These are phyloP conservation scores for Vigna radiata DNA, from an alignment of 306 rosid genomes.

Conservation along the genomic window DNA sequence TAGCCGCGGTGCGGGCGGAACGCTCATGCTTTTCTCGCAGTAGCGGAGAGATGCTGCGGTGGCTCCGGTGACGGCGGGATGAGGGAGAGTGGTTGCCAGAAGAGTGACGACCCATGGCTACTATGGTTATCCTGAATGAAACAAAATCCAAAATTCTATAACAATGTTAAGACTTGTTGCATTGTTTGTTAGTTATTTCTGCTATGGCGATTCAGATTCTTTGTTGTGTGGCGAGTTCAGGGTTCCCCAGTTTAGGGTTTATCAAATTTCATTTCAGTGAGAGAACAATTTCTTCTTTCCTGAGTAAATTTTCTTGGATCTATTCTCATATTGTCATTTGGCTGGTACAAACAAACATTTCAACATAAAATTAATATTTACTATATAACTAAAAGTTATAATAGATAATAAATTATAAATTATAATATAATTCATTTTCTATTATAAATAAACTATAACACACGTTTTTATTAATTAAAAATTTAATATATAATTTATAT, in stretches of 20 bases:
- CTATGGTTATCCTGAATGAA: neutral
- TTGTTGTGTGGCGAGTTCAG: neutral
- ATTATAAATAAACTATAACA: too few relatives aligned
- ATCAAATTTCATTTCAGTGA: neutral
- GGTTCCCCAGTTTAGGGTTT: slow-evolving; percentile 24
- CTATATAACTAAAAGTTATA: too few relatives aligned
- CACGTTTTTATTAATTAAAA: too few relatives aligned
- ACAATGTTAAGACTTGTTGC: neutral
- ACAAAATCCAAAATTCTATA: neutral
- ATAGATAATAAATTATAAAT: too few relatives aligned
- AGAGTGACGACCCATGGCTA: slow-evolving; percentile 50
- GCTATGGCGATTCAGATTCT: slow-evolving; percentile 26
- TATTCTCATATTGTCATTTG: too few relatives aligned
- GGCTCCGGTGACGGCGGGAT: slow-evolving; percentile 55
- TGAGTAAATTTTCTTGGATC: neutral
- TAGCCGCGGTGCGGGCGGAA: slow-evolving; percentile 41
- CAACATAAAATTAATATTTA: too few relatives aligned
- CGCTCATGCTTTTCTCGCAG: slow-evolving; percentile 46
- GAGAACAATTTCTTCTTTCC: neutral
- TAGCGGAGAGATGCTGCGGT: slow-evolving; percentile 53
- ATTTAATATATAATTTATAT: too few relatives aligned
- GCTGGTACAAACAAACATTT: too few relatives aligned
- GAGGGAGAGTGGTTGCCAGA: slow-evolving; percentile 46
- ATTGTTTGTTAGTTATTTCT: neutral
- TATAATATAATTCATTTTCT: too few relatives aligned